Evolutionary conservation across 2,329 filamentous ascomycete species (phyloP).

Genomic region (Aureobasidium mangrovei): DNA sequence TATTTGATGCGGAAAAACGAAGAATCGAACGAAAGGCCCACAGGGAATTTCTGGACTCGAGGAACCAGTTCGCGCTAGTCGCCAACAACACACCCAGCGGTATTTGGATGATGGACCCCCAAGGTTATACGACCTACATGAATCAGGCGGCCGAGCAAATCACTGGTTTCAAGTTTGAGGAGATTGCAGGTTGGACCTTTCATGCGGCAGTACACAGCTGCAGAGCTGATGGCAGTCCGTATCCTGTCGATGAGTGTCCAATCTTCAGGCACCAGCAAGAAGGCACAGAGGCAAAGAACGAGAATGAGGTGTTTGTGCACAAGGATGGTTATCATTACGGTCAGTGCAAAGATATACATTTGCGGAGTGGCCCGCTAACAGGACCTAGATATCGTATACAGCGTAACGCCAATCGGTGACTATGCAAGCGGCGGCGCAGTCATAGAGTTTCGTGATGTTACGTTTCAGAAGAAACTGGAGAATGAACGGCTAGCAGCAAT

Average conservation of each 20-base stretch:
- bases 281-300: conserved; percentile 10
- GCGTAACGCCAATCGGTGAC: conserved; percentile 13
- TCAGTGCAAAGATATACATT: background rate
- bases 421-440: conserved; percentile 13
- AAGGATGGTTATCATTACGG: conserved; percentile 13
- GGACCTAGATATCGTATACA: conserved; percentile 11
- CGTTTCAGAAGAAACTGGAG: conserved; percentile 8
- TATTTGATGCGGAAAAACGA: conserved; percentile 12
- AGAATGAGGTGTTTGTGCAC: conserved; percentile 14
- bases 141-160: conserved; percentile 13
- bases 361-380: background rate
- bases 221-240: conserved; percentile 12
- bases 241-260: conserved; percentile 13
- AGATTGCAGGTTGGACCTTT: conserved; percentile 15
- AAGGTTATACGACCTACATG: conserved; percentile 13
- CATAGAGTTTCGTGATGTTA: conserved; percentile 15
- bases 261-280: conserved; percentile 13
- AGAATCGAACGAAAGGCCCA: conserved; percentile 6
- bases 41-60: conserved; percentile 4
- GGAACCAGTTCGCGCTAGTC: conserved; percentile 9
- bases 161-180: conserved; percentile 13
- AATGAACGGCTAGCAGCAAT: conserved; percentile 12
- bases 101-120: conserved; percentile 14
- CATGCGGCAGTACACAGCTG: conserved; percentile 14
- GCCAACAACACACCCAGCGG: conserved; percentile 13